Percentiles rank a stretch among this genome's conserved stretches.
Evolutionary conservation across 129 eudicot genomes (phyloP).

Genomic region (Centrapalus pauciflorus): DNA sequence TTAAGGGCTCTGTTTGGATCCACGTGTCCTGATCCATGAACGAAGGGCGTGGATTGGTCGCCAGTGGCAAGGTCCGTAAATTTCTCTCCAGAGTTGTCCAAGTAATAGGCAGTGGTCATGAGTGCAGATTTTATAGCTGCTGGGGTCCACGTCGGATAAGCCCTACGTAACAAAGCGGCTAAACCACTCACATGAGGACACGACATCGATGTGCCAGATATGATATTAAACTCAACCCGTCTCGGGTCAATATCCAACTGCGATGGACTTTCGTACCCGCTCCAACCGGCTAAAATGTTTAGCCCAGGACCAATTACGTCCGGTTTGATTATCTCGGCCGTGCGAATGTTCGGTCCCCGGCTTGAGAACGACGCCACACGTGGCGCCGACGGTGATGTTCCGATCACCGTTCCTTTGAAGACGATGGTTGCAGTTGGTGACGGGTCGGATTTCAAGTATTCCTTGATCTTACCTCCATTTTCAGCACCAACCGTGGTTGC

Average conservation of each 20-base stretch:
- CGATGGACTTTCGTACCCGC: constrained; percentile 72
- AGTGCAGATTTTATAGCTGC: constrained; percentile 90
- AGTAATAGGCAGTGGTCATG: constrained; percentile 72
- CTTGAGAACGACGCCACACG: constrained; percentile 87
- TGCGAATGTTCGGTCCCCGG: constrained; percentile 84
- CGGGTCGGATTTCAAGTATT: constrained; percentile 43
- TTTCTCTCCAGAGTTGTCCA: constrained; percentile 63
- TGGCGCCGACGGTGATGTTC: constrained; percentile 67
- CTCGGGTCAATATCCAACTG: constrained; percentile 63
- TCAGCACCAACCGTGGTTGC: constrained; percentile 80
- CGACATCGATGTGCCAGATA: constrained; percentile 96
- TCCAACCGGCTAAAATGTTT: constrained; percentile 92
- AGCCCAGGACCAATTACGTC: constrained; percentile 96
- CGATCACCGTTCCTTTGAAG: constrained; percentile 71
- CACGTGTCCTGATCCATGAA: constrained; percentile 93
- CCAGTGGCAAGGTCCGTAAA: constrained; percentile 88
- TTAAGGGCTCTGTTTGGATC: constrained; percentile 78
- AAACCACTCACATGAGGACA: constrained; percentile 97
- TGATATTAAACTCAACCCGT: constrained; percentile 72
- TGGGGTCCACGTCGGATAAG: constrained; percentile 74
- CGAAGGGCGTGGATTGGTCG: constrained; percentile 67
- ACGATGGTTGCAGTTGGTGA: constrained; percentile 72
- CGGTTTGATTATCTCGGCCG: constrained; percentile 85
- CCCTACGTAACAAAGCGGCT: constrained; percentile 69
- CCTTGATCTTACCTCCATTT: constrained; percentile 57